Percentiles rank a stretch among this genome's conserved stretches.
Conservation (phyloP, 176 grass and related monocot species). For the barley (Hordeum vulgare) region DNA sequence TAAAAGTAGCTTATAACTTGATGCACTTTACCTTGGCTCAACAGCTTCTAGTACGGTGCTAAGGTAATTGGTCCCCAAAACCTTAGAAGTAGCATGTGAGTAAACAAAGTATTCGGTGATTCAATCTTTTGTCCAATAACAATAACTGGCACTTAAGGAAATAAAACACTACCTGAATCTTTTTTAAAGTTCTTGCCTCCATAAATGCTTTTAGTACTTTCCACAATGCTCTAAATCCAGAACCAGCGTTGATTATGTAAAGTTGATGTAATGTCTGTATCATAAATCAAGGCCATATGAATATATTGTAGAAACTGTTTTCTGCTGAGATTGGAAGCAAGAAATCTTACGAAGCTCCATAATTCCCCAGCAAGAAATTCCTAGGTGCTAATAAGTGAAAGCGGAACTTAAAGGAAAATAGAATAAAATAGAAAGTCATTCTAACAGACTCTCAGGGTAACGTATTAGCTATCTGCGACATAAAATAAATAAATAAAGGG, state of each 20-base stretch:
- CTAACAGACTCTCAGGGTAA: not conserved
- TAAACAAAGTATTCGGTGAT: conserved; percentile 13
- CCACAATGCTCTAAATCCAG: conserved; percentile 92
- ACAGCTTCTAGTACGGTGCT: conserved; percentile 60
- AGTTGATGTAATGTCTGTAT: conserved; percentile 84
- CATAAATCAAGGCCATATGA: conserved; percentile 15
- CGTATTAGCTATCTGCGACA: not conserved
- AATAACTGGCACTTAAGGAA: not conserved
- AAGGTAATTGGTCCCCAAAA: conserved; percentile 70
- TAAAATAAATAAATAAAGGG: not conserved
- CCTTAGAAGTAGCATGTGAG: conserved; percentile 31
- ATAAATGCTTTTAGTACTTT: conserved; percentile 77
- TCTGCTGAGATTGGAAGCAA: conserved; percentile 4
- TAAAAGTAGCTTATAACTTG: not conserved
- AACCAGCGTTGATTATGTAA: conserved; percentile 95
- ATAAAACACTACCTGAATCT: conserved; percentile 71
- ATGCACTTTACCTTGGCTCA: conserved; percentile 67
- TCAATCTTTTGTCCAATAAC: conserved; percentile 16
- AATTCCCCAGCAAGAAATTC: not conserved
- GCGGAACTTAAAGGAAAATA: not conserved
- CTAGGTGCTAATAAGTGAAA: not conserved
- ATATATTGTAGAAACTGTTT: conserved; percentile 5
- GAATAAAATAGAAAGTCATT: not conserved
- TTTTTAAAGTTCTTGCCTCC: conserved; percentile 68
- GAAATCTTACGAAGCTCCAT: not conserved